Base-by-base conservation (phyloP, 1,284 basidiomycete species). In the Heliocybe sulcata region DNA sequence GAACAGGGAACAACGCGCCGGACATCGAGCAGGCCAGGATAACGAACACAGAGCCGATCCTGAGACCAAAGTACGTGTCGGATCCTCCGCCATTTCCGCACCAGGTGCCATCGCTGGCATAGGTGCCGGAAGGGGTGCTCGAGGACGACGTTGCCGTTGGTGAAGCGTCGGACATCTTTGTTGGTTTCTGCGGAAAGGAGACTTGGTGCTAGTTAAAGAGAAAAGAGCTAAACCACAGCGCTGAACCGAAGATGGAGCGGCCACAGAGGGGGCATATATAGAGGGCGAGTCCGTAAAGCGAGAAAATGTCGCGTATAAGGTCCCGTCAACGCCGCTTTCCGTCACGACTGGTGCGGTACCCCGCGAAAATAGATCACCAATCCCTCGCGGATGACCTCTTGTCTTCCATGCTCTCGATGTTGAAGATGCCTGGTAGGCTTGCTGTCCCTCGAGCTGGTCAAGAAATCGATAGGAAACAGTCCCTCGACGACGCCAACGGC, bases 21-120 rank as follows among this genome's bases (percentile, higher is more conserved):
- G 72, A 60, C n/a, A 76, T 67, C 1, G 89, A 87, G 23, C 82
- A 81, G 22, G 75, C 74, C 58, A 92, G 77, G 66, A 98, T 87
- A 69, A 98, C 82, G 71, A 98, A 98, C 65, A 98, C 79, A 25
- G 92, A 84, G 1, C 82, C 95, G 56, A 98, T 81, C 1, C 93
- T 81, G 31, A 95, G 73, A 35, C 65, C 60, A 2, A 70, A 64
- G 60, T 69, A 69, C 11, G 69, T 64, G 54, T 74, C 57, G 2
- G 67, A 61, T 19, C 74, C 72, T 23, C 71, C 73, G 14, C 75
- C 74, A 19, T 33, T 3, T 2, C 23, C 47, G n/a, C 47, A 49
- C 9, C 8, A 29, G 27, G 22, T 22, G 9, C 20, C 47, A 26
- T 26, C 22, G n/a, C 6, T 11, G n/a, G 47, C 12, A 26, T 49